These are phyloP conservation scores for Vanderwaltozyma verrucispora DNA, from an alignment of 805 yeast species.

Conservation along the genomic window DNA sequence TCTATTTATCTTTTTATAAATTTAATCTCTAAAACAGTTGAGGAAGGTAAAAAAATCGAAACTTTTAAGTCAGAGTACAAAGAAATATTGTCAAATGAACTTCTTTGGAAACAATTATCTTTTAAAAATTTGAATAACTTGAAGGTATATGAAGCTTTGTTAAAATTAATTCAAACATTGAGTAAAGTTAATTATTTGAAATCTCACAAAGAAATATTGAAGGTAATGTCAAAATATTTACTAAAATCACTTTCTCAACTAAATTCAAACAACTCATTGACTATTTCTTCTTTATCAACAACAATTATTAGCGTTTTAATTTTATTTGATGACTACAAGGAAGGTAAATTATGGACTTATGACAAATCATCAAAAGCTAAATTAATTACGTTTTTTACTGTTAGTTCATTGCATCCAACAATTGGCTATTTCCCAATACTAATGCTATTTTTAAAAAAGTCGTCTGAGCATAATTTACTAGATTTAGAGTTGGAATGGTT, in stretches of 20 bases:
- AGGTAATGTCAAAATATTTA: slow-evolving; percentile 24
- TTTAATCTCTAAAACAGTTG: slow-evolving; percentile 13
- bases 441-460: slow-evolving; percentile 11
- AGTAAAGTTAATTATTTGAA: slow-evolving; percentile 11
- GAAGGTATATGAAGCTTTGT: slow-evolving; percentile 33
- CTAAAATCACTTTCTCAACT: slow-evolving; percentile 28
- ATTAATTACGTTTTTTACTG: slow-evolving; percentile 35
- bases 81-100: slow-evolving; percentile 33
- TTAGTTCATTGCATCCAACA: slow-evolving; percentile 46
- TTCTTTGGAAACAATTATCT: slow-evolving; percentile 34
- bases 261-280: slow-evolving; percentile 28
- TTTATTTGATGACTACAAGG: slow-evolving; percentile 35
- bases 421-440: slow-evolving; percentile 37
- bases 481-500: slow-evolving; percentile 18
- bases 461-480: slow-evolving; percentile 8
- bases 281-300: slow-evolving; percentile 38
- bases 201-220: slow-evolving; percentile 22
- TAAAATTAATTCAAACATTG: slow-evolving; percentile 30
- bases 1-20: slow-evolving; percentile 39
- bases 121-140: slow-evolving; percentile 31
- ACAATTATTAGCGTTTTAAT: slow-evolving; percentile 41
- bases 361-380: slow-evolving; percentile 38
- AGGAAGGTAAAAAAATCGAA: slow-evolving; percentile 6
- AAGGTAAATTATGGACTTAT: slow-evolving; percentile 43
- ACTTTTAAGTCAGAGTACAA: slow-evolving; percentile 11